Conservation (phyloP, 164 flowering plant genomes). For the Tinospora cordifolia region DNA sequence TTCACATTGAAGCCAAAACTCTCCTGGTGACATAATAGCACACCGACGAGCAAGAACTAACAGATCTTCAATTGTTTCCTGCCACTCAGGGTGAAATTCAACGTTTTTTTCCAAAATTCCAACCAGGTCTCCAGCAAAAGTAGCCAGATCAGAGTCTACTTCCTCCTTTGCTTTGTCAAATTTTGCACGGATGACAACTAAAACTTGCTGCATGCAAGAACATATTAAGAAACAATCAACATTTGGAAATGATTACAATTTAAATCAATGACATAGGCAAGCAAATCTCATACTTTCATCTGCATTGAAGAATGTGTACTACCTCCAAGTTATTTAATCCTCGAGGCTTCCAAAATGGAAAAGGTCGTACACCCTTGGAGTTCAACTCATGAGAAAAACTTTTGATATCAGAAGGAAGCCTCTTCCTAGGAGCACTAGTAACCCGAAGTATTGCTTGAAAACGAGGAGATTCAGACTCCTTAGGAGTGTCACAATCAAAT, state of each 20-base stretch:
- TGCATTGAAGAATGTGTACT: constrained; percentile 11
- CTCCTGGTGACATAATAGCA: constrained; percentile 86
- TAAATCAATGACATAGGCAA: neutral
- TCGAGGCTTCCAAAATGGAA: constrained; percentile 97
- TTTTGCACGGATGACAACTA: constrained; percentile 71
- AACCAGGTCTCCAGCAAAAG: constrained; percentile 91
- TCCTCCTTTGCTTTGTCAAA: constrained; percentile 99
- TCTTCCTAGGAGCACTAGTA: constrained; percentile 92
- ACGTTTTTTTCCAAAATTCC: constrained; percentile 88
- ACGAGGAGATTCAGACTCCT: constrained; percentile 99
- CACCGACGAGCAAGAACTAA: constrained; percentile 85
- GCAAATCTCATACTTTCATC: neutral
- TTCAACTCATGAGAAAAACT: constrained; percentile 98
- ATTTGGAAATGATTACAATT: neutral
- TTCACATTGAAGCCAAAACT: constrained; percentile 99
- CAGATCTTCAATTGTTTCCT: constrained; percentile 90
- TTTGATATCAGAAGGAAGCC: constrained; percentile 83
- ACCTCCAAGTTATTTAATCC: constrained; percentile 89
- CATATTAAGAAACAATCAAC: neutral
- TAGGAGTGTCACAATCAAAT: constrained; percentile 82
- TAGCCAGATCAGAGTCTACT: constrained; percentile 89
- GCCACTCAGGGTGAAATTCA: constrained; percentile 93
- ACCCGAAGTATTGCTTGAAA: constrained; percentile 95
- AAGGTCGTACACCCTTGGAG: constrained; percentile 97
- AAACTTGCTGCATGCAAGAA: constrained; percentile 54